Evolutionary conservation across 2,329 filamentous ascomycete species (phyloP).

Genomic region (Alternaria triticina): DNA sequence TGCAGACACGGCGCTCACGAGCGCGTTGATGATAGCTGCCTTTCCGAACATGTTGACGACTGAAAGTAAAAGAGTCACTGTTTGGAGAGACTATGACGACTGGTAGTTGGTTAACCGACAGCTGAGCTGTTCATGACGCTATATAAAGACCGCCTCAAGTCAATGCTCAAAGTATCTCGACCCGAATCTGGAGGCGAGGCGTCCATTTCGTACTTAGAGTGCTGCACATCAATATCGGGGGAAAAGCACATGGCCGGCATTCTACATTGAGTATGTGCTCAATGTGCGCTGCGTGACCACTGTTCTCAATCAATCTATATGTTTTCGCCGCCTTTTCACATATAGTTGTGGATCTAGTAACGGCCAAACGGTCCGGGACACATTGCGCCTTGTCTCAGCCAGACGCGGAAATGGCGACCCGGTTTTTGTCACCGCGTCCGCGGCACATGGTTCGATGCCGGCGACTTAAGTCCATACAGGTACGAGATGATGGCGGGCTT

Average conservation of each 20-base stretch:
- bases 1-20: conserved; percentile 42
- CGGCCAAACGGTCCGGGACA: conserved; percentile 45
- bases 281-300: conserved; percentile 29
- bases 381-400: conserved; percentile 7
- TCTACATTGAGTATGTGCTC: conserved; percentile 7
- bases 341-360: conserved; percentile 29
- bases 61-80: not conserved
- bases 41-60: conserved; percentile 40
- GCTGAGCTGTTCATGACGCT: conserved; percentile 1
- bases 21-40: conserved; percentile 33
- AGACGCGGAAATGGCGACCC: conserved; percentile 6
- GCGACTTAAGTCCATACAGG: not conserved
- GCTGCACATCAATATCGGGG: conserved; percentile 28
- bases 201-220: conserved; percentile 10
- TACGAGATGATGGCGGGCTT: not conserved
- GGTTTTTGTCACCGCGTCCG: conserved; percentile 1
- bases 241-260: conserved; percentile 26
- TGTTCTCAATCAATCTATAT: conserved; percentile 44
- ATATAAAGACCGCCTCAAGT: conserved; percentile 25
- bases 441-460: conserved; percentile 6
- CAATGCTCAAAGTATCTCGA: not conserved
- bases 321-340: conserved; percentile 38
- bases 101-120: not conserved
- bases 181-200: conserved; percentile 19
- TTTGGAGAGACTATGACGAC: not conserved